These are phyloP conservation scores for Solanum verrucosum DNA, from an alignment of 257 asterid genomes.

Conservation along the genomic window DNA sequence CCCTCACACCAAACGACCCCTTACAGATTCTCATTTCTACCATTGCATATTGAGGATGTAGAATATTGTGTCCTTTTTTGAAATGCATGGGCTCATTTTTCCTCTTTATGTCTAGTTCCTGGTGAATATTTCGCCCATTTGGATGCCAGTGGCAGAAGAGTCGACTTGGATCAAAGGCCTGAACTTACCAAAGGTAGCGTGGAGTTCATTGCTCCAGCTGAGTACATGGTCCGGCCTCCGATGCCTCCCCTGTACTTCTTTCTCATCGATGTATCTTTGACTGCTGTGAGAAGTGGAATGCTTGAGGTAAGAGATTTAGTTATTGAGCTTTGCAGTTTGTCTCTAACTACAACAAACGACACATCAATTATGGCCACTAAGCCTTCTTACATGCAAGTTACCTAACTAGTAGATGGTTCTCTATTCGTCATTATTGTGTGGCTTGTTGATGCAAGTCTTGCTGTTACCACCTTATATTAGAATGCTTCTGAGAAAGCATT, in stretches of 20 bases:
- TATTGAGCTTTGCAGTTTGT: neutral
- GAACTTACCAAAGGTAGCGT: slow-evolving; percentile 81
- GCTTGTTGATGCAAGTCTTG: neutral
- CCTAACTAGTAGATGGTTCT: neutral
- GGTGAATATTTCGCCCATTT: slow-evolving; percentile 64
- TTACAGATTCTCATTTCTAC: neutral
- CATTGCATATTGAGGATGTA: neutral
- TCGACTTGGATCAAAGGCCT: slow-evolving; percentile 82
- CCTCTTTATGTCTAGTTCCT: slow-evolving; percentile 51
- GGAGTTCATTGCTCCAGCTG: slow-evolving; percentile 77
- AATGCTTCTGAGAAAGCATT: neutral
- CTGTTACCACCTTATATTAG: neutral
- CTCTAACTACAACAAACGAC: neutral
- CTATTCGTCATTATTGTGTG: neutral
- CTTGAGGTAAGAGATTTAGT: slow-evolving; percentile 53
- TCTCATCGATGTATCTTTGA: slow-evolving; percentile 80
- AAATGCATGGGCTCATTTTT: slow-evolving; percentile 15
- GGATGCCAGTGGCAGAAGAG: slow-evolving; percentile 70
- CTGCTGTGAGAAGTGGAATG: slow-evolving; percentile 87
- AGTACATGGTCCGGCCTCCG: slow-evolving; percentile 83
- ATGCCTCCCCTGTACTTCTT: slow-evolving; percentile 79
- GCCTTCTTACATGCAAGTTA: neutral
- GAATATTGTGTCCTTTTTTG: neutral
- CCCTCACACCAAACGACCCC: no score
- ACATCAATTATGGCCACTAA: neutral